Evolutionary conservation across 2,329 filamentous ascomycete species (phyloP), one percentile per base, ranked within the genome.

Genomic region (Alternaria sp.): DNA sequence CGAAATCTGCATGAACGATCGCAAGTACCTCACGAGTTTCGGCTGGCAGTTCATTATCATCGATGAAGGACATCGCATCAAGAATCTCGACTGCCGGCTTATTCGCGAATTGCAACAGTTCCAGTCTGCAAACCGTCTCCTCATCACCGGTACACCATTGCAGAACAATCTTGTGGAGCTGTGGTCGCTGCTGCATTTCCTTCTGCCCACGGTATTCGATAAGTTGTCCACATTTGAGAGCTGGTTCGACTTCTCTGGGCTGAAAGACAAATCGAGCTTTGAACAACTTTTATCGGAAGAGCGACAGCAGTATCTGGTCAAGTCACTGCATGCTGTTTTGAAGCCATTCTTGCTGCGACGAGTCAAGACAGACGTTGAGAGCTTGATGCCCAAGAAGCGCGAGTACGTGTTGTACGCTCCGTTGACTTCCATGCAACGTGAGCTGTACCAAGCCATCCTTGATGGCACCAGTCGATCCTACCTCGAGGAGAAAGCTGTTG

Each of bases 31-130:
- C 6, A 89, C 89, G 0, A 90, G 91, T 61, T 95, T 97, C 60
- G 91, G 93, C 36, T 99, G 96, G 96, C 93, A 96, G 57, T 97
- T 97, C 71, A 97, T 99, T 74, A 96, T 99, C 69, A 97, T 99
- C 65, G 95, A 99, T 70, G 96, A 99, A 81, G 96, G 96, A 0
- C 96, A 99, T 77, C 91, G 96, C 1, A 90, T 99, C 86, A 99
- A 99, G 83, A 99, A 99, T 68, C 91, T 97, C 66, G 94, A 98
- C 54, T 96, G 95, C 28, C 92, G 93, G 61, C 85, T 99, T 0
- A 97, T 98, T 67, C 91, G 93, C 51, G 93, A 97, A 69, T 83
- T 99, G 0, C 89, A 96, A 67, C 90, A 91, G 0, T 98, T 98
- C 74, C 90, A 90, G 23, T 98, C 95, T 0, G 93, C 94, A 0